Evolutionary conservation across 2,329 filamentous ascomycete genomes (phyloP).

Genomic region (Alternaria rosae): DNA sequence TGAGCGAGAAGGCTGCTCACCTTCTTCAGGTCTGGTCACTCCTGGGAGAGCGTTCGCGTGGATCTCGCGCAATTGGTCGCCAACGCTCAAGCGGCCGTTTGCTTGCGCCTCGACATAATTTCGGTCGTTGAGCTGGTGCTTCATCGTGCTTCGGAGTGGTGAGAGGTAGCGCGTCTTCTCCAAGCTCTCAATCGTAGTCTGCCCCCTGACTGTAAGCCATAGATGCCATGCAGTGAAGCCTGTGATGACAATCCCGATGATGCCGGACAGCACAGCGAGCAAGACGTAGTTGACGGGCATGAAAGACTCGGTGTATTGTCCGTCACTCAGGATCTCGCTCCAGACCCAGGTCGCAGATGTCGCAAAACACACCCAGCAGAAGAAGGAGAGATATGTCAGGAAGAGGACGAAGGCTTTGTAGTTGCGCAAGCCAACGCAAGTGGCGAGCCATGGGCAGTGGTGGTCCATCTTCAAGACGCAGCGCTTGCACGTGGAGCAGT

Average conservation of each 20-base stretch:
- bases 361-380: conserved; percentile 83
- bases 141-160: conserved; percentile 74
- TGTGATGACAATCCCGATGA: conserved; percentile 87
- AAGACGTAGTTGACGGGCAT: conserved; percentile 92
- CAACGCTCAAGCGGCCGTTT: conserved; percentile 52
- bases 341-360: conserved; percentile 84
- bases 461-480: conserved; percentile 99
- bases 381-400: conserved; percentile 85
- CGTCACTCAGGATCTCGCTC: conserved; percentile 76
- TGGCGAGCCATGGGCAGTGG: conserved; percentile 97
- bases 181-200: conserved; percentile 95
- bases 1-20: conserved; percentile 65
- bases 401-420: conserved; percentile 97
- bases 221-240: conserved; percentile 95
- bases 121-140: conserved; percentile 64
- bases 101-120: conserved; percentile 54
- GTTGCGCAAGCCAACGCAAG: conserved; percentile 91
- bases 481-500: conserved; percentile 92
- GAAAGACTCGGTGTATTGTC: conserved; percentile 74
- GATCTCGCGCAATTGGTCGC: conserved; percentile 80
- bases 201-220: conserved; percentile 75
- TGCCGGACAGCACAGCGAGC: conserved; percentile 83
- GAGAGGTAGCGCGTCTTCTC: conserved; percentile 95
- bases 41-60: conserved; percentile 83
- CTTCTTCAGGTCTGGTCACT: conserved; percentile 81